Evolutionary conservation across 1,284 basidiomycete species (phyloP).

Genomic region (Cryptococcus depauperatus): DNA sequence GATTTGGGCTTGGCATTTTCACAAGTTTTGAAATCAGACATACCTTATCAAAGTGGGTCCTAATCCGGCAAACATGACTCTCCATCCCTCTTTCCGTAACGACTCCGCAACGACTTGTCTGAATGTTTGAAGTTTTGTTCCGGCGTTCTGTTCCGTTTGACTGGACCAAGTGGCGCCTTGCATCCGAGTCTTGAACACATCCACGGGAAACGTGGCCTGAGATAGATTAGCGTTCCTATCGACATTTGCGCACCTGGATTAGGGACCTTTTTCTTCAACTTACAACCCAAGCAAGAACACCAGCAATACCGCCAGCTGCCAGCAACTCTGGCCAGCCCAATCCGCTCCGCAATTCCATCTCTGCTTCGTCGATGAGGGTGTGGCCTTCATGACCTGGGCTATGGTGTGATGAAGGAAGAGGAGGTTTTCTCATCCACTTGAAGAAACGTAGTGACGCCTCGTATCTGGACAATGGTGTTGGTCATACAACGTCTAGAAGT

Average conservation of each 20-base stretch:
- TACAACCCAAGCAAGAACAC: constrained; percentile 47
- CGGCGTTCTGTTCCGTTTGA: too few species aligned
- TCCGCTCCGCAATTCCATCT: constrained; percentile 45
- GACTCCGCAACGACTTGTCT: constrained; percentile 47
- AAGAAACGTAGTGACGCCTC: constrained; percentile 64
- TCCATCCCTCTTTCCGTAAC: constrained; percentile 57
- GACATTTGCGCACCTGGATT: neutral
- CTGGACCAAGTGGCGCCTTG: constrained; percentile 48
- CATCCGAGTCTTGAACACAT: constrained; percentile 78
- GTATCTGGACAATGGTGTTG: constrained; percentile 47
- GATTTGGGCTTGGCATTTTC: neutral
- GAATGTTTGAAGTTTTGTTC: constrained; percentile 2
- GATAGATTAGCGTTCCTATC: too few species aligned
- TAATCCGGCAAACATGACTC: constrained; percentile 66
- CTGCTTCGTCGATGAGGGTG: constrained; percentile 49
- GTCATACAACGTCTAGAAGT: neutral
- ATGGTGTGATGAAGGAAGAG: constrained; percentile 8
- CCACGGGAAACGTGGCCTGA: constrained; percentile 67
- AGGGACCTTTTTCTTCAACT: constrained; percentile 17
- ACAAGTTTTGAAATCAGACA: constrained; percentile 24
- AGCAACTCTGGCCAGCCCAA: constrained; percentile 58
- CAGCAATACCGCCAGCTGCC: constrained; percentile 68
- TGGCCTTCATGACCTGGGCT: constrained; percentile 25
- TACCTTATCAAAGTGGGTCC: constrained; percentile 69
- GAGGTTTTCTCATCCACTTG: constrained; percentile 26